Evolutionary conservation across 306 rosid species (phyloP), one percentile per base, ranked within the genome.

Genomic region (Quercus variabilis): DNA sequence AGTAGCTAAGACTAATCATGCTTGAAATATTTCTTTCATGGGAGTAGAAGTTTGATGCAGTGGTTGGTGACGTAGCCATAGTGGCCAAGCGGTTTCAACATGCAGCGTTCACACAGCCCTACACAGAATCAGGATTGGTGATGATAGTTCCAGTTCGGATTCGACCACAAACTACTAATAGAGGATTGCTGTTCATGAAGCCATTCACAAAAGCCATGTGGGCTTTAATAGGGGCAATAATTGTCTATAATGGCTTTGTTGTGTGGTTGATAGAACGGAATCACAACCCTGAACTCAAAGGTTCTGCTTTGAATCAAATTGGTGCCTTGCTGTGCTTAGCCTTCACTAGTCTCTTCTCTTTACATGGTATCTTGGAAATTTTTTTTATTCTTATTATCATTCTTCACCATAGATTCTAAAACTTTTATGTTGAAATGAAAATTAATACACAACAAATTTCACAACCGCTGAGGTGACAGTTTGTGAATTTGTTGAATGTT

Each of bases 131-230:
- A 11, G 91, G 89, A 54, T 72, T 89, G 67, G 78, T 73, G 75
- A 89, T 87, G 93, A 52, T 89, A 43, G 91, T 83, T 33, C 88
- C 83, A 1, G 55, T 81, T 72, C 11, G 46, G 46, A 41, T 41
- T 41, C 78, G 21, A 70, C 71, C 85, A 68, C 75, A 77, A 41
- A 10, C 64, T 21, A 46, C 31, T 19, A 63, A 80, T 4, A 83
- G 60, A 73, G 81, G 79, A 19, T 83, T 82, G 81, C 31, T 89
- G 49, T 85, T 89, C 74, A 26, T 85, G 76, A 87, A 78, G 79
- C 91, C 93, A 41, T 87, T 83, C 60, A 89, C 93, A 57, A 43
- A 60, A 55, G 26, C 77, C 57, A 74, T 89, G 91, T 87, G 93
- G 91, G 21, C 71, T 33, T 46, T 83, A 5, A 83, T 82, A 54